A percentile compares a stretch with the other conserved stretches of the same genome.
Conservation (phyloP, 805 yeast species). For the Saturnispora gosingensis region DNA sequence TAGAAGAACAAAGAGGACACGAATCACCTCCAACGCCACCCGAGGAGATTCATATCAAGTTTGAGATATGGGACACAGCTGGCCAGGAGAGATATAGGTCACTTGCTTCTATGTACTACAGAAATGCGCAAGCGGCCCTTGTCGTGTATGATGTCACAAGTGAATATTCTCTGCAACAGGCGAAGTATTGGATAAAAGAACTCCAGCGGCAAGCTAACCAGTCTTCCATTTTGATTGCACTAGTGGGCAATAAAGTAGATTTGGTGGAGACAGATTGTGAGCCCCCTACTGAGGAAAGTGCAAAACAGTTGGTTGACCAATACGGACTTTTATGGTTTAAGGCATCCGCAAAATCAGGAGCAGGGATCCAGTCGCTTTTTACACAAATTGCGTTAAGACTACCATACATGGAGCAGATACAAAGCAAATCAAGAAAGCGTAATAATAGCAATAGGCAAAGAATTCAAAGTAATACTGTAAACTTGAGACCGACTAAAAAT, state of each 20-base stretch:
- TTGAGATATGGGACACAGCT: conserved; percentile 66
- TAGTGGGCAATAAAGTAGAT: conserved; percentile 75
- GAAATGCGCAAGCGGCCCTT: conserved; percentile 73
- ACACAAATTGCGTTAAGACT: conserved; percentile 41
- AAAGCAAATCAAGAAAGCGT: neutral
- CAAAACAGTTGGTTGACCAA: conserved; percentile 47
- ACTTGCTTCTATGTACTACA: conserved; percentile 74
- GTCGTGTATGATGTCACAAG: conserved; percentile 72
- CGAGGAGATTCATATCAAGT: conserved; percentile 33
- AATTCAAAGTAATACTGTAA: conserved; percentile 20
- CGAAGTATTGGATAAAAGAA: conserved; percentile 72
- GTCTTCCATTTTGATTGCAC: conserved; percentile 59
- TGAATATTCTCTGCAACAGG: conserved; percentile 56
- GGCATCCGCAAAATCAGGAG: conserved; percentile 52
- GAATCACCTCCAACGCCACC: neutral
- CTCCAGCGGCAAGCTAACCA: conserved; percentile 71
- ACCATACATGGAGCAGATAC: conserved; percentile 24
- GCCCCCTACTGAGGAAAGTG: conserved; percentile 28
- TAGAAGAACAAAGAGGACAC: neutral
- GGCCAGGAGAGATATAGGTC: conserved; percentile 77
- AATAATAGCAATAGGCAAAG: neutral
- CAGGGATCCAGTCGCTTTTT: conserved; percentile 39
- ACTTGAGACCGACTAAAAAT: conserved; percentile 21
- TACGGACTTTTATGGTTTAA: conserved; percentile 41
- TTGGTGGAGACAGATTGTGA: conserved; percentile 42